Evolutionary conservation across 2,329 filamentous ascomycete genomes (phyloP), one percentile per base, ranked within the genome.

Genomic region (Ceratocystis alfenasii): DNA sequence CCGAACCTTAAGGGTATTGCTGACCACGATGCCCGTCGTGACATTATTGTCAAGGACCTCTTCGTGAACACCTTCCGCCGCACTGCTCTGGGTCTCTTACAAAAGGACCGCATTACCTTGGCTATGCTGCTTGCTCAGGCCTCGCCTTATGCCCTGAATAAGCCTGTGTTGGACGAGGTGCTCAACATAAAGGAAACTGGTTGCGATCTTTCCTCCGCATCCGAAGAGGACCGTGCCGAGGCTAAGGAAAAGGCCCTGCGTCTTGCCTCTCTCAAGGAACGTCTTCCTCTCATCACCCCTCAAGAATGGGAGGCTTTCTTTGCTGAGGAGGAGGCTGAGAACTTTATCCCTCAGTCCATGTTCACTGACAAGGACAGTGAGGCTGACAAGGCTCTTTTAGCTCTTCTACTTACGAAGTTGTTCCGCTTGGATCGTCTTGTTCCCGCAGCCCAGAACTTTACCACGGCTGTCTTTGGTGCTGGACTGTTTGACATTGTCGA

Each of bases 351-450:
- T 7, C 77, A 81, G 50, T 79, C 90, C 60, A 94, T 90, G 87
- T 64, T 68, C 12, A 83, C 86, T 44, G 81, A 84, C 17, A 70
- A 70, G 33, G 79, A 77, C 59, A 81, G 80, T 4, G 82, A 84
- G 68, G 78, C 82, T 3, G 89, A 96, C 74, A 84, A 88, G 74
- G 85, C 88, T 20, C 83, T 99, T 30, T 80, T 88, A 62, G 89
- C 90, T n/a, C 83, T 99, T 65, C 79, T 99, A 5, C 81, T 99
- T 17, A 83, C 99, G 76, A 99, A 97, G 76, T 80, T 97, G 20
- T 95, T 95, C 83, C 88, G 95, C 68, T 87, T 97, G 71, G 94
- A 99, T 74, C 87, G 95, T 53, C 95, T 99, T 71, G 89, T 99
- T 15, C 94, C 95, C 15, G 85, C 88, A 17, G 92, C 92, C 0